Conservation (phyloP, 176 grass and related monocot species). For the Poa annua region DNA sequence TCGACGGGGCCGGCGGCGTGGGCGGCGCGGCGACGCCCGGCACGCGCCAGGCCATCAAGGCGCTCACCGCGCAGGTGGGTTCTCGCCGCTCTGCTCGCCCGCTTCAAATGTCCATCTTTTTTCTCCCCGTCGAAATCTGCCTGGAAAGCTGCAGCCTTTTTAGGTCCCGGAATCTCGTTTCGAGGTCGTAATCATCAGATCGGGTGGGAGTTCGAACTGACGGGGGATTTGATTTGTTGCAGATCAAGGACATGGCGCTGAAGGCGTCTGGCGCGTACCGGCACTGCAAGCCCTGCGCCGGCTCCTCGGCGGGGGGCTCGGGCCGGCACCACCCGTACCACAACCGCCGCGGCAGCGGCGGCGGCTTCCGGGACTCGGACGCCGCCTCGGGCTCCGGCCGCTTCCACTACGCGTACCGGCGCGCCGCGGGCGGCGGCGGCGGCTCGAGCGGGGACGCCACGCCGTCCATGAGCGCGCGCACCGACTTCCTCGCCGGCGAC, state of each 20-base stretch:
- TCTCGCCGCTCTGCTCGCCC: not conserved
- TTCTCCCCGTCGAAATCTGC: not conserved
- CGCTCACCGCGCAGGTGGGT: slow-evolving; percentile 84
- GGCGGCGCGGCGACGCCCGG: slow-evolving; percentile 58
- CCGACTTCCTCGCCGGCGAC: slow-evolving; percentile 59
- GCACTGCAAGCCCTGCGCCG: slow-evolving; percentile 93
- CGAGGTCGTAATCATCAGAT: slow-evolving; percentile 43
- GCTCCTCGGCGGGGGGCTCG: slow-evolving; percentile 46
- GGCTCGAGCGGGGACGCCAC: slow-evolving; percentile 74
- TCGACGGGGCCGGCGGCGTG: slow-evolving; percentile 21
- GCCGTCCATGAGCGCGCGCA: slow-evolving; percentile 78
- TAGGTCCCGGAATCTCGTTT: slow-evolving; percentile 3
- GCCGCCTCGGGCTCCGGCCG: slow-evolving; percentile 47
- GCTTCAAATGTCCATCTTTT: not conserved
- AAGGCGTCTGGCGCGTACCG: slow-evolving; percentile 93
- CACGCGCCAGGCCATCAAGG: slow-evolving; percentile 87
- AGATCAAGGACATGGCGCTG: slow-evolving; percentile 95
- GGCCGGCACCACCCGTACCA: slow-evolving; percentile 62
- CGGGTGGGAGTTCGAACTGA: slow-evolving; percentile 40
- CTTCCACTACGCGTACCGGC: slow-evolving; percentile 72
- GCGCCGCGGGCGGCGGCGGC: slow-evolving; percentile 48
- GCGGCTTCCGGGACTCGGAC: slow-evolving; percentile 52
- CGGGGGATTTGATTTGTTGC: slow-evolving; percentile 5
- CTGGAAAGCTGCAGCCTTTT: slow-evolving; percentile 1
- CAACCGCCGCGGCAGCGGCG: slow-evolving; percentile 49